Evolutionary conservation across 1,139 yeast species (phyloP).

Genomic region (Diutina catenulata): DNA sequence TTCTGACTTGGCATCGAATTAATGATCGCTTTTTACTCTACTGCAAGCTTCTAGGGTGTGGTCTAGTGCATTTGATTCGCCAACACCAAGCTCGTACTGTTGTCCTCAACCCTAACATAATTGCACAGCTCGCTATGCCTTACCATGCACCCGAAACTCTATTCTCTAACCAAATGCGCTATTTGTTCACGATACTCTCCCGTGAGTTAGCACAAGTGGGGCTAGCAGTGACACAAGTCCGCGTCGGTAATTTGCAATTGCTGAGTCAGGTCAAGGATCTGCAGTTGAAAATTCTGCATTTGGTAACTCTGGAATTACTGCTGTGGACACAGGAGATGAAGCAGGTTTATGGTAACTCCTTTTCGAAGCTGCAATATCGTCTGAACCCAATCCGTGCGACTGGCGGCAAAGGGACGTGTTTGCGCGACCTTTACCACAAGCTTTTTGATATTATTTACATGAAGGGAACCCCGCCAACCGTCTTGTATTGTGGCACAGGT

Average conservation of each 20-base stretch:
- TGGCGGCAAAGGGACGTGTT: constrained; percentile 13
- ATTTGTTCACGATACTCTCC: constrained; percentile 26
- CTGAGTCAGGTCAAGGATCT: constrained; percentile 14
- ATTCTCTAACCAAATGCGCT: constrained; percentile 24
- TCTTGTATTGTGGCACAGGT: constrained; percentile 40
- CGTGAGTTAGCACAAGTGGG: constrained; percentile 32
- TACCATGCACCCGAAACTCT: constrained; percentile 40
- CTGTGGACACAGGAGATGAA: constrained; percentile 31
- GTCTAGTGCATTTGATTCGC: constrained; percentile 46
- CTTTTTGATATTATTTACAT: constrained; percentile 42
- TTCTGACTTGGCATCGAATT: constrained; percentile 41
- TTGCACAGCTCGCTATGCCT: constrained; percentile 31
- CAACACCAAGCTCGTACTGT: constrained; percentile 28
- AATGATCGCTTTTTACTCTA: constrained; percentile 35
- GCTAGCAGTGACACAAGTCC: constrained; percentile 32
- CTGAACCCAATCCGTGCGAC: constrained; percentile 23
- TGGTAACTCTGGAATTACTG: constrained; percentile 26
- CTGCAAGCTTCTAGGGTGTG: constrained; percentile 41
- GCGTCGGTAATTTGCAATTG: constrained; percentile 35
- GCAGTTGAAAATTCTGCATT: constrained; percentile 17
- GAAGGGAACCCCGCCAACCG: constrained; percentile 14
- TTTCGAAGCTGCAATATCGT: constrained; percentile 22
- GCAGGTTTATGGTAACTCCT: constrained; percentile 22
- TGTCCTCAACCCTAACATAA: constrained; percentile 26
- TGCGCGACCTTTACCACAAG: constrained; percentile 40